Conservation (phyloP, 1,284 basidiomycete species). For the Ceratobasidium theobromae region DNA sequence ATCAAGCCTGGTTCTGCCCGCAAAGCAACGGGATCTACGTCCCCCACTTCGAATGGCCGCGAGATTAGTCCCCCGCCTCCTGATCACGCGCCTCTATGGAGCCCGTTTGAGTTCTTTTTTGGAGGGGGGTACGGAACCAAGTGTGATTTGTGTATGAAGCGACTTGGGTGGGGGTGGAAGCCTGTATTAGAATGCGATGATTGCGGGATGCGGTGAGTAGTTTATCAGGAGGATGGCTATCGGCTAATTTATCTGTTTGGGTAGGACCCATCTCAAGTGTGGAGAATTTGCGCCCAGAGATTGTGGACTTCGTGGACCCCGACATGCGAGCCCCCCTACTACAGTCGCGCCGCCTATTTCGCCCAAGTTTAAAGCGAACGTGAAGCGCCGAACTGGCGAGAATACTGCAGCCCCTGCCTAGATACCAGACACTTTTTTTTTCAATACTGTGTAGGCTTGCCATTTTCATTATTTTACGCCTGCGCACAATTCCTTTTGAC, state of each 20-base stretch:
- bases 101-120: constrained; percentile 75
- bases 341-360: background rate
- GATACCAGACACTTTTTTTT: background rate
- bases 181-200: constrained; percentile 86
- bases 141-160: constrained; percentile 79
- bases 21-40: constrained; percentile 37
- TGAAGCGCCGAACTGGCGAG: constrained; percentile 4
- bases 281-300: constrained; percentile 76
- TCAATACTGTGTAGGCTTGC: background rate
- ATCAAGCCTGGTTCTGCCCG: constrained; percentile 72
- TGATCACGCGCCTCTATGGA: constrained; percentile 52
- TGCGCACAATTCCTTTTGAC: background rate
- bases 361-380: constrained; percentile 8
- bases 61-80: constrained; percentile 37
- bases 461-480: background rate
- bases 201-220: constrained; percentile 66
- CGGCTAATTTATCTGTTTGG: constrained; percentile 19
- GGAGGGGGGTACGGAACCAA: constrained; percentile 61
- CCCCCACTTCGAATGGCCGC: background rate
- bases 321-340: background rate
- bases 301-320: constrained; percentile 55
- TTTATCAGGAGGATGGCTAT: constrained; percentile 11
- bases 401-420: background rate
- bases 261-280: constrained; percentile 78
- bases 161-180: constrained; percentile 70